Conservation (phyloP, 345 rosid genomes). For the Camelina laxa region DNA sequence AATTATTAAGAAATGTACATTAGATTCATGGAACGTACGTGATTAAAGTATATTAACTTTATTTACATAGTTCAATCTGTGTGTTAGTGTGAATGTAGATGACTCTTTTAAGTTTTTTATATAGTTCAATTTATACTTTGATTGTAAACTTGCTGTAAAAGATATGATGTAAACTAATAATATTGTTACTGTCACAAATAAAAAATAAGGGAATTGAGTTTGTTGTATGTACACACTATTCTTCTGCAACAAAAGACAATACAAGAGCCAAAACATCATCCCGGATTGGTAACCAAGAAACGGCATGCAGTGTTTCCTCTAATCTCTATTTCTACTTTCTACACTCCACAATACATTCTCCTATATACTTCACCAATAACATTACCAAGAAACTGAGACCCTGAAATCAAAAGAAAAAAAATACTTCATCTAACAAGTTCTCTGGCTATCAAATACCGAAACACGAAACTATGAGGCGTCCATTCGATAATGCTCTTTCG, state of each 20-base stretch:
- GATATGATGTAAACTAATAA: background rate
- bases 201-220: conserved; percentile 26
- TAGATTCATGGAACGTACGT: background rate
- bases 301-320: conserved; percentile 30
- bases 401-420: conserved; percentile 10
- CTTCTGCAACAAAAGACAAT: background rate
- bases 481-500: conserved; percentile 74
- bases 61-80: background rate
- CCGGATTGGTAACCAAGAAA: conserved; percentile 21
- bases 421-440: conserved; percentile 62
- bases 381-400: conserved; percentile 16
- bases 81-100: too few species aligned
- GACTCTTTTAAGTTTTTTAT: too few species aligned
- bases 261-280: conserved; percentile 34
- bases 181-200: background rate
- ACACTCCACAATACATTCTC: conserved; percentile 19
- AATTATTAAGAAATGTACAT: too few species aligned
- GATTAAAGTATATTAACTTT: background rate
- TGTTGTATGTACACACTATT: conserved; percentile 20
- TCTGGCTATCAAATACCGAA: conserved; percentile 82
- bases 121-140: too few species aligned
- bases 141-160: background rate
- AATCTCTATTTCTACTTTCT: conserved; percentile 30
- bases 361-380: conserved; percentile 30
- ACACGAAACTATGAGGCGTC: conserved; percentile 83